Base-by-base conservation (phyloP, 179 eudicot species). In the Spinacia oleracea region DNA sequence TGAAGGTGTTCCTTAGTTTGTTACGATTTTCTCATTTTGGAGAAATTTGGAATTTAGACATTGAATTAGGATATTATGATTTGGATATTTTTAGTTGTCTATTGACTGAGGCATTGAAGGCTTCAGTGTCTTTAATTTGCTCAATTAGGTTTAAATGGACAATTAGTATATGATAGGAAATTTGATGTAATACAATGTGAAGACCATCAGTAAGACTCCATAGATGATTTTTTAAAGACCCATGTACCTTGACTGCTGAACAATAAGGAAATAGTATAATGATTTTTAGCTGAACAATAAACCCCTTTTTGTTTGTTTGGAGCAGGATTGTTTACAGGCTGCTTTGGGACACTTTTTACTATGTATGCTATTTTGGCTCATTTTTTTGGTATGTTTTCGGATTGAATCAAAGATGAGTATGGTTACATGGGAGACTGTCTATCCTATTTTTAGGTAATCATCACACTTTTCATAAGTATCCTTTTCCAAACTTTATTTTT, bases 291-390 rank as follows among this genome's bases (percentile, higher is more conserved):
- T 21, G 6, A 5, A 1, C 34, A 51, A 45, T 71, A 2, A 2
- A n/a, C 21, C 81, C 23, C 59, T 55, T 77, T 56, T 31, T 53
- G 48, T 74, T 79, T 80, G 21, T 66, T 73, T 66, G 34, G 76
- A 78, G 81, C 92, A 96, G 99, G 99, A 55, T 76, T 96, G 63
- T 96, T 91, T 71, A 93, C 99, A 9, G 99, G 99, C 62, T 87
- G 91, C 79, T 96, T 96, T 86, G 93, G 87, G 56, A 90, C 98
- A 29, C 81, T 96, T 31, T 96, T 96, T 79, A 80, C 74, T 70
- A 89, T 93, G 51, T 96, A 96, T 45, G 97, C 91, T 73, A 89
- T 92, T 34, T 75, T 96, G 81, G 99, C 98, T 14, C 97, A 96
- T 80, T 11, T 93, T 50, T 84, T 88, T 77, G 98, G 98, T 63